phyloP scores from a whole-genome alignment of 257 asterid species.

The Plantago ovata region DNA sequence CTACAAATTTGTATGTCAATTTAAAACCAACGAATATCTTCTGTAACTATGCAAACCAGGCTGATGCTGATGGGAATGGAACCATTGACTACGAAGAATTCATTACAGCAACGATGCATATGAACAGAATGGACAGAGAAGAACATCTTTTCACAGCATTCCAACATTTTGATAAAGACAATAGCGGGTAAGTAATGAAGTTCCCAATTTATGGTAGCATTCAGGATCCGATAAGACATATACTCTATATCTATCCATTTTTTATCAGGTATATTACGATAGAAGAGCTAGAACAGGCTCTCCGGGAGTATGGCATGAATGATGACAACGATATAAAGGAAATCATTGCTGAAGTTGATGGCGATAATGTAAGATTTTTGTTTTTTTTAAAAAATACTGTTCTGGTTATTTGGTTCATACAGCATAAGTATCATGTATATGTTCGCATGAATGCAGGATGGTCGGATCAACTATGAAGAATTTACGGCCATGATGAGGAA shows the following conservation, averaged over 20 bases:
- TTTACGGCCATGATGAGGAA: conserved; percentile 89
- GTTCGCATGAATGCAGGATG: conserved; percentile 51
- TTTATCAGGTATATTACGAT: conserved; percentile 51
- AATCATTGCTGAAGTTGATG: conserved; percentile 58
- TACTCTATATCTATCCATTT: too few relatives aligned
- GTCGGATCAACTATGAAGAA: conserved; percentile 75
- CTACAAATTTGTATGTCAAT: not conserved
- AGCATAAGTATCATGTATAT: not conserved
- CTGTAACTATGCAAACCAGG: conserved; percentile 33
- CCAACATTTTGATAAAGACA: conserved; percentile 93
- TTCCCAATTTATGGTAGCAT: not conserved
- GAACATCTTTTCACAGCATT: conserved; percentile 97
- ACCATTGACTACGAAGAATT: conserved; percentile 94
- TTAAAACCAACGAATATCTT: not conserved
- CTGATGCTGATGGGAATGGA: conserved; percentile 97
- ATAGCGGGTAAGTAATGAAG: conserved; percentile 65
- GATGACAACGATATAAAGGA: conserved; percentile 55
- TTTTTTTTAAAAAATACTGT: not conserved
- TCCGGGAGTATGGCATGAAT: conserved; percentile 56
- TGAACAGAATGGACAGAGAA: conserved; percentile 96
- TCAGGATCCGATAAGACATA: too few relatives aligned
- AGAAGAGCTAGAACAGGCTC: conserved; percentile 77
- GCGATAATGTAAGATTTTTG: conserved; percentile 39
- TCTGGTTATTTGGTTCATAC: not conserved
- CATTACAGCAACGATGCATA: conserved; percentile 95